Percentiles rank a stretch among this genome's conserved stretches.
phyloP scores from a whole-genome alignment of 257 asterid genomes.

The Datura wrightii region DNA sequence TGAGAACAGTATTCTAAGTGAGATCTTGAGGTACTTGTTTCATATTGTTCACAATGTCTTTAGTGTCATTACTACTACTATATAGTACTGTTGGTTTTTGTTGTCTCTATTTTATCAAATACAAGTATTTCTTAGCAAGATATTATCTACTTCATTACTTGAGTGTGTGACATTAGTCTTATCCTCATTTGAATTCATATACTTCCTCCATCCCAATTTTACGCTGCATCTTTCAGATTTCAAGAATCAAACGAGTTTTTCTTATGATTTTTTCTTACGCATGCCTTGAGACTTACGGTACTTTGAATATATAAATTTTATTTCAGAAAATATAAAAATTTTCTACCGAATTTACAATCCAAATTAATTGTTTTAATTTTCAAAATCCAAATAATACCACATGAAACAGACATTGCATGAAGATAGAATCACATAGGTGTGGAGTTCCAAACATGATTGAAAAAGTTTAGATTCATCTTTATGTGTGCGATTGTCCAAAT shows the following conservation, averaged over 20 bases:
- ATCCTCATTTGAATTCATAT: neutral
- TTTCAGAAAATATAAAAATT: neutral
- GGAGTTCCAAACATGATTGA: slow-evolving; percentile 3
- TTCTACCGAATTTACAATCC: neutral
- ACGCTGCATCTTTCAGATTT: neutral
- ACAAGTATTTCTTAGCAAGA: slow-evolving; percentile 3
- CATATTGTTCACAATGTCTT: neutral
- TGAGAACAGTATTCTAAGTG: slow-evolving; percentile 75
- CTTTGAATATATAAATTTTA: neutral
- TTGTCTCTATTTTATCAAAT: neutral
- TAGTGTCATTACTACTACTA: neutral
- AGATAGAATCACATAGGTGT: neutral
- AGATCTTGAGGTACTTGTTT: slow-evolving; percentile 60
- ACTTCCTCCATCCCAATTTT: neutral
- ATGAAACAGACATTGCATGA: neutral
- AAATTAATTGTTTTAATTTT: neutral
- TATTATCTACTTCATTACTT: neutral
- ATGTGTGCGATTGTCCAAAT: slow-evolving; percentile 22
- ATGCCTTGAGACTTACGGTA: neutral
- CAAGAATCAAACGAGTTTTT: neutral
- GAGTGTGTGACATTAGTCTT: neutral
- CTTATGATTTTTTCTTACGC: neutral
- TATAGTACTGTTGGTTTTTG: slow-evolving; percentile 20
- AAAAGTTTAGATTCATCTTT: slow-evolving; percentile 30
- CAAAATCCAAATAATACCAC: neutral